A percentile compares a stretch with the other conserved stretches of the same genome.
phyloP scores from a whole-genome alignment of 805 yeast species.

The Spathaspora passalidarum region DNA sequence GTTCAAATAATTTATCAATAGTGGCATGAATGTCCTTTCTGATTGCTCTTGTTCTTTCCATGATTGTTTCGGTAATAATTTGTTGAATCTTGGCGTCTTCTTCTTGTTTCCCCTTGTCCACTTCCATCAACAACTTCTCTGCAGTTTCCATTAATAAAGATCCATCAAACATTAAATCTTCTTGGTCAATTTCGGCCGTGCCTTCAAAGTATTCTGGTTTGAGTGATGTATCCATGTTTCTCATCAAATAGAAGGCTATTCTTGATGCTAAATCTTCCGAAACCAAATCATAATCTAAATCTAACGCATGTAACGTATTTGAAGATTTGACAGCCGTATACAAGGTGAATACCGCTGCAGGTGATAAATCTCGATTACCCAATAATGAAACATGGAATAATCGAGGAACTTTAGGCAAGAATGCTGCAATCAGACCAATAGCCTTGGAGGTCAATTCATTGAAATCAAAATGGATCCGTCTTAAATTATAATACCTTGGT shows the following conservation, averaged over 20 bases:
- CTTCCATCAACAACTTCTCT: slow-evolving; percentile 52
- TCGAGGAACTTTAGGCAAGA: slow-evolving; percentile 45
- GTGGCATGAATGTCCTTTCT: slow-evolving; percentile 50
- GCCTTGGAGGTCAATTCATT: slow-evolving; percentile 47
- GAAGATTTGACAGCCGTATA: slow-evolving; percentile 49
- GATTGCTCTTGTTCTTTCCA: slow-evolving; percentile 49
- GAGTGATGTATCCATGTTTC: slow-evolving; percentile 49
- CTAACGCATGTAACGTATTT: slow-evolving; percentile 46
- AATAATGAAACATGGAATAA: slow-evolving; percentile 52
- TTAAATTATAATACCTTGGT: slow-evolving; percentile 44
- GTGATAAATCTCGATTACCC: slow-evolving; percentile 47
- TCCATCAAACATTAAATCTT: slow-evolving; percentile 73
- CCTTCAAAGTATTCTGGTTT: slow-evolving; percentile 17
- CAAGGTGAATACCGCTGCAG: slow-evolving; percentile 45
- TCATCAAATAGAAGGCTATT: slow-evolving; percentile 55
- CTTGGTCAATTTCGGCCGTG: slow-evolving; percentile 20
- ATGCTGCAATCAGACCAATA: slow-evolving; percentile 46
- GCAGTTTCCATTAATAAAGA: slow-evolving; percentile 72
- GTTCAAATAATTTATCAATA: slow-evolving; percentile 48
- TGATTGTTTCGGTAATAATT: slow-evolving; percentile 47
- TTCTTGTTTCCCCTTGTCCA: slow-evolving; percentile 32
- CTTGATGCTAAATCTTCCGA: slow-evolving; percentile 51
- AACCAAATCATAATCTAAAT: slow-evolving; percentile 51
- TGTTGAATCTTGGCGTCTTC: slow-evolving; percentile 40
- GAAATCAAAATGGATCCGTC: slow-evolving; percentile 54